Evolutionary conservation across 306 rosid genomes (phyloP), one percentile per base, ranked within the genome.

Genomic region (Prunus armeniaca): DNA sequence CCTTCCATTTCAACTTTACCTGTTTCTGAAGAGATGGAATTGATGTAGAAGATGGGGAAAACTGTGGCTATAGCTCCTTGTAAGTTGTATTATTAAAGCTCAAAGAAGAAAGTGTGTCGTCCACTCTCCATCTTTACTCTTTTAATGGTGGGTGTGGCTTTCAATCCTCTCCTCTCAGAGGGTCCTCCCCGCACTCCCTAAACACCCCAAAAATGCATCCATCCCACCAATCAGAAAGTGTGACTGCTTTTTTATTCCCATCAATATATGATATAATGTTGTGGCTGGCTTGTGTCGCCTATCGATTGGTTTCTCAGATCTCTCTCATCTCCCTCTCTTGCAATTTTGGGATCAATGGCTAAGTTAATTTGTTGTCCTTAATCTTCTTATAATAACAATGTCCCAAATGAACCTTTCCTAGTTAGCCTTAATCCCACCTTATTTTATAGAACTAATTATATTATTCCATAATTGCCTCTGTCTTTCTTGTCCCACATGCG

Each of bases 91-190:
- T 27, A 61, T 61, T 61, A 74, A 74, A 56, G 60, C 18, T 47
- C 12, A 17, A 41, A 74, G 64, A 68, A 46, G 65, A 81, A 68
- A 72, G 50, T n/a, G 30, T 69, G 76, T 24, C 78, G 62, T 61
- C 64, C 80, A 54, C 52, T 49, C 72, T 71, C 46, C 80, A 52
- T 30, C 12, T 61, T 13, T 61, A 25, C n/a, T 52, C 49, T 38
- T 82, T 86, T 76, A 72, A 45, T 70, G 80, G 81, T 80, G 85
- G 80, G 65, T 81, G 80, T 86, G 86, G 75, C 85, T 65, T 79
- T 76, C 73, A 65, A 52, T 84, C 72, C 65, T 61, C 51, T 50
- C 55, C 41, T 57, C 61, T 74, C 0, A 2, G 18, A 25, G 45
- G 67, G 50, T 30, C 51, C 34, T 46, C 69, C 57, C 49, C 50